Conservation (phyloP, 441 rosid species). For the Breynia disticha region DNA sequence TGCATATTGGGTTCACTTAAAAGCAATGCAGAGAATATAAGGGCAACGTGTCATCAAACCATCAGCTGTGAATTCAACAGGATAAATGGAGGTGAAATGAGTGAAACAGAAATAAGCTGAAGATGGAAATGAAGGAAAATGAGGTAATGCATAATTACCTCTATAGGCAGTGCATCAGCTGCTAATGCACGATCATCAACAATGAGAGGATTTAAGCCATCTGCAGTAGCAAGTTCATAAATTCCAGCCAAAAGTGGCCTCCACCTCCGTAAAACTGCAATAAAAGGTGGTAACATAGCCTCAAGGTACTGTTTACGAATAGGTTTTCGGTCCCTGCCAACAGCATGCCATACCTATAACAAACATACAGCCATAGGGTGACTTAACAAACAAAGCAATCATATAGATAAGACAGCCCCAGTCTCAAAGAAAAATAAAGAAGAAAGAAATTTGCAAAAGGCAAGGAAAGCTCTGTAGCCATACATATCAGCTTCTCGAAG, state of each 20-base stretch:
- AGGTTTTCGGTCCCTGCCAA: slow-evolving; percentile 75
- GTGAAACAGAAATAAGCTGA: slow-evolving; percentile 10
- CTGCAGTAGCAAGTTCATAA: slow-evolving; percentile 97
- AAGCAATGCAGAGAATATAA: not conserved
- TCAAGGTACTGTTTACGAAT: slow-evolving; percentile 93
- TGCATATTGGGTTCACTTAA: not conserved
- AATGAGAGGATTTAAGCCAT: slow-evolving; percentile 92
- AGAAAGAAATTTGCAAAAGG: not conserved
- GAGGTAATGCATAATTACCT: slow-evolving; percentile 43
- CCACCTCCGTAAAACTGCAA: slow-evolving; percentile 98
- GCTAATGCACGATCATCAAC: slow-evolving; percentile 96
- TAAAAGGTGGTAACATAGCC: slow-evolving; percentile 91
- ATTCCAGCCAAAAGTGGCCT: slow-evolving; percentile 95
- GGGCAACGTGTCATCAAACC: not conserved
- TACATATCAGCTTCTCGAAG: slow-evolving; percentile 17
- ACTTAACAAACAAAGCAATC: slow-evolving; percentile 17
- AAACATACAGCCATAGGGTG: slow-evolving; percentile 15
- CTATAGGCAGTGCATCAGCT: slow-evolving; percentile 85
- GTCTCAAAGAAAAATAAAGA: slow-evolving; percentile 14
- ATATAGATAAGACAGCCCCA: slow-evolving; percentile 9
- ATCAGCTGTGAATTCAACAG: no score
- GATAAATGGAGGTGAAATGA: not conserved
- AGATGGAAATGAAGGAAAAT: not conserved
- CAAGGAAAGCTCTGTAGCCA: not conserved
- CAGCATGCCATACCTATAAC: slow-evolving; percentile 93